These are phyloP conservation scores for Panicum miliaceum DNA, from an alignment of 176 grass and related monocot species.

Conservation along the genomic window DNA sequence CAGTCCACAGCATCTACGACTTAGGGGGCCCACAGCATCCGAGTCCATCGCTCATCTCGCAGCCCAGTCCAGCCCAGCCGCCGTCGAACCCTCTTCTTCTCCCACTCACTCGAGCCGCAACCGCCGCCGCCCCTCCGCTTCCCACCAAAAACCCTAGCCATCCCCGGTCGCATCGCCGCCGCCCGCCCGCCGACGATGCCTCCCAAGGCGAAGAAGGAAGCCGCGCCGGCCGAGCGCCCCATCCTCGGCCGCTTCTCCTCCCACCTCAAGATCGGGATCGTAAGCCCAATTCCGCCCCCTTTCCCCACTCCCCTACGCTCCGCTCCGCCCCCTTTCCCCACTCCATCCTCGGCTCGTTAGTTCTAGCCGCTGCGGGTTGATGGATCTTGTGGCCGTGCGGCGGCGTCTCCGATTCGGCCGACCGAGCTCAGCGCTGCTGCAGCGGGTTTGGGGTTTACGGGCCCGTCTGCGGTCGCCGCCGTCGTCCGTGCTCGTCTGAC, in stretches of 20 bases:
- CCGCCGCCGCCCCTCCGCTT: constrained; percentile 16
- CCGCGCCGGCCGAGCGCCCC: constrained; percentile 72
- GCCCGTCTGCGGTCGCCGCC: neutral
- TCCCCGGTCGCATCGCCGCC: neutral
- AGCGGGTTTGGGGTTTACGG: neutral
- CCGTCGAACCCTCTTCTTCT: neutral
- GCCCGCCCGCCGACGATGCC: constrained; percentile 57
- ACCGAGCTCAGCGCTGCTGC: neutral
- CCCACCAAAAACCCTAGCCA: constrained; percentile 53
- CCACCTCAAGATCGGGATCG: constrained; percentile 99
- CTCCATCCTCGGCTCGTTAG: too few species aligned
- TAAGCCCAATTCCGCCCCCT: constrained; percentile 28
- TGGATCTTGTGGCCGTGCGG: constrained; percentile 2
- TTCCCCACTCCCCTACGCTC: neutral
- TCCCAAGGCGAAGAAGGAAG: constrained; percentile 94
- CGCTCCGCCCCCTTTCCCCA: neutral
- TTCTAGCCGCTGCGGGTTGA: neutral
- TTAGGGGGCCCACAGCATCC: neutral
- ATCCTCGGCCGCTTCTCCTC: constrained; percentile 98
- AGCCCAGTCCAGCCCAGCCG: neutral
- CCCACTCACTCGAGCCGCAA: neutral
- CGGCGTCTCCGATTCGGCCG: neutral
- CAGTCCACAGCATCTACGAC: too few species aligned
- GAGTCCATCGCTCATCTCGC: neutral
- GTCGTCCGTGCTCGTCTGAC: neutral